A percentile compares a stretch with the other conserved stretches of the same genome.
Evolutionary conservation across 805 yeast species (phyloP).

Genomic region (Metschnikowia rubicola): DNA sequence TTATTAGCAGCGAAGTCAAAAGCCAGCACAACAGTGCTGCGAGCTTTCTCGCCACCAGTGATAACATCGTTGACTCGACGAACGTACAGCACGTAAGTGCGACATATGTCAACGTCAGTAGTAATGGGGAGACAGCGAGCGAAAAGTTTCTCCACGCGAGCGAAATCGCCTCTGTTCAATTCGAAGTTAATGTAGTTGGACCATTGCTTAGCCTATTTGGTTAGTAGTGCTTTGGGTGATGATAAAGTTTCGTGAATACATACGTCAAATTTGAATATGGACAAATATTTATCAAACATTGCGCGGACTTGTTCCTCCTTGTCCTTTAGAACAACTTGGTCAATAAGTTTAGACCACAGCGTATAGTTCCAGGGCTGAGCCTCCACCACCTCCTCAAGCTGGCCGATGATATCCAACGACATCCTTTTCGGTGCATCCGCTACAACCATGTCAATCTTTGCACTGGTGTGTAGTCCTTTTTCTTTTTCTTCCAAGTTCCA

Average conservation of each 20-base stretch:
- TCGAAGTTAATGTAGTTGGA: conserved; percentile 64
- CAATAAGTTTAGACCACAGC: conserved; percentile 56
- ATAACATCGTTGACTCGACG: conserved; percentile 65
- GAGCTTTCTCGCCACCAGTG: conserved; percentile 79
- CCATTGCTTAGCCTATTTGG: conserved; percentile 53
- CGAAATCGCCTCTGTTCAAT: conserved; percentile 60
- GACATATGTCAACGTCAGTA: conserved; percentile 68
- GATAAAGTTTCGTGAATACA: conserved; percentile 14
- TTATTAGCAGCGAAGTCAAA: conserved; percentile 76
- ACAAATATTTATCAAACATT: conserved; percentile 58
- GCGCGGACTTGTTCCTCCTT: conserved; percentile 57
- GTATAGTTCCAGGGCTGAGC: conserved; percentile 50
- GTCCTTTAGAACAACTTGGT: conserved; percentile 47
- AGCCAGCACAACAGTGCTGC: conserved; percentile 71
- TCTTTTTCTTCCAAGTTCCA: too few relatives aligned
- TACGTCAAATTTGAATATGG: conserved; percentile 61
- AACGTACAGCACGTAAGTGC: conserved; percentile 73
- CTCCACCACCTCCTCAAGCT: conserved; percentile 52
- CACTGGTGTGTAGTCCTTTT: too few relatives aligned
- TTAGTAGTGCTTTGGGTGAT: conserved; percentile 18
- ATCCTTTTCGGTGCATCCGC: conserved; percentile 23
- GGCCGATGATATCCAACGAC: conserved; percentile 52
- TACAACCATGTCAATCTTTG: conserved; percentile 9
- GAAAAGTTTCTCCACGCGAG: conserved; percentile 63
- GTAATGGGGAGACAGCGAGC: conserved; percentile 59